Percentiles rank a stretch among this genome's conserved stretches.
phyloP scores from a whole-genome alignment of 306 rosid species.

The Rosa lucieae region DNA sequence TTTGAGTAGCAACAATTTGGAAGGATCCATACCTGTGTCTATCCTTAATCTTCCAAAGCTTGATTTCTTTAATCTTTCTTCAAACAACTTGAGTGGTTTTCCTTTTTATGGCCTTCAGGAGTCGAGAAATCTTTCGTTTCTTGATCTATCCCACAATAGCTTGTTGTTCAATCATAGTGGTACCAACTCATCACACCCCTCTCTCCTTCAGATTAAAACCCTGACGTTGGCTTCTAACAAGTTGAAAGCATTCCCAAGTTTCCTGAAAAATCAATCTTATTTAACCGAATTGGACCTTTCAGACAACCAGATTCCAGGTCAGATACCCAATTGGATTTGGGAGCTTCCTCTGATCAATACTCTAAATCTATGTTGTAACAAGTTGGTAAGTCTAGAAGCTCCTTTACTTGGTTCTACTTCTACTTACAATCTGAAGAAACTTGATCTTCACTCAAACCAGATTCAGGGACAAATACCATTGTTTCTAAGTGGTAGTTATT shows the following conservation, averaged over 20 bases:
- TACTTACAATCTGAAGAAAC: too few species aligned
- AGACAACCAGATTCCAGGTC: not conserved
- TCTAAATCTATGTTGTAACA: too few species aligned
- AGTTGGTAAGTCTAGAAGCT: too few species aligned
- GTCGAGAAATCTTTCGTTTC: not conserved
- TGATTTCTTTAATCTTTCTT: too few species aligned
- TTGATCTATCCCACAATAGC: constrained; percentile 29
- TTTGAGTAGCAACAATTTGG: constrained; percentile 41
- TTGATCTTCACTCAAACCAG: too few species aligned
- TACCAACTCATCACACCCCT: not conserved
- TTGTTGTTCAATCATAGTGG: not conserved
- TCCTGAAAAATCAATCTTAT: constrained; percentile 23
- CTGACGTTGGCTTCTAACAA: constrained; percentile 23
- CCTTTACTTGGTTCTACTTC: too few species aligned
- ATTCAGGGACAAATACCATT: too few species aligned
- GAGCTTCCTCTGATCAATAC: too few species aligned
- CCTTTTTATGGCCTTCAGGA: too few species aligned
- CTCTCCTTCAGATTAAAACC: not conserved
- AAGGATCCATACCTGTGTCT: constrained; percentile 38
- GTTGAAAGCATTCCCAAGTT: constrained; percentile 14
- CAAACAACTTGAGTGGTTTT: too few species aligned
- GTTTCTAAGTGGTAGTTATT: too few species aligned
- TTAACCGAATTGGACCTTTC: constrained; percentile 25
- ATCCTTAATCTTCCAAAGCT: constrained; percentile 16
- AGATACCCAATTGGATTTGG: too few species aligned